Evolutionary conservation across 148 eudicot species (phyloP).

Genomic region (Silene uniflora): DNA sequence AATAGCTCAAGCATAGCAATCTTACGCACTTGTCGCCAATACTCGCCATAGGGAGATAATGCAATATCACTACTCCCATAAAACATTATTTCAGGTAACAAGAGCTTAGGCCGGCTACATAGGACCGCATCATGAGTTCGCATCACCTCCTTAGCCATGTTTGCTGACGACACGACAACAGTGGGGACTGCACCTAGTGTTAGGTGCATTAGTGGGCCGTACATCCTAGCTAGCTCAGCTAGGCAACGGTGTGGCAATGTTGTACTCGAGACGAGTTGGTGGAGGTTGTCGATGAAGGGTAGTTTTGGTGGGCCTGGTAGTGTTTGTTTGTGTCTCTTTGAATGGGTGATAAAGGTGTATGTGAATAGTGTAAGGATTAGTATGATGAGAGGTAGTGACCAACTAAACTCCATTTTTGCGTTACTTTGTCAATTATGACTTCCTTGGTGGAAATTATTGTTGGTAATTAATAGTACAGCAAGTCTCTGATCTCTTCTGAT

Average conservation of each 20-base stretch:
- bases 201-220: constrained; percentile 28
- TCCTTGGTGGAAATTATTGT: too few relatives aligned
- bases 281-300: constrained; percentile 23
- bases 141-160: constrained; percentile 24
- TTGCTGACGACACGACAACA: constrained; percentile 23
- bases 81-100: constrained; percentile 2
- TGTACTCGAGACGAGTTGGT: constrained; percentile 3
- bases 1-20: constrained; percentile 29
- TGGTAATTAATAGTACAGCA: too few relatives aligned
- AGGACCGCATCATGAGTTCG: constrained; percentile 23
- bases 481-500: too few relatives aligned
- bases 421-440: not conserved
- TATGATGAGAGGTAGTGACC: not conserved
- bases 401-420: not conserved
- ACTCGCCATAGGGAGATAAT: constrained; percentile 17
- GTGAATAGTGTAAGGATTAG: not conserved
- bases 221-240: not conserved
- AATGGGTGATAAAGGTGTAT: not conserved
- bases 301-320: constrained; percentile 25
- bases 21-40: constrained; percentile 20
- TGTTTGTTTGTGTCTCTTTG: not conserved
- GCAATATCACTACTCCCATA: constrained; percentile 19
- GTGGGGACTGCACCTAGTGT: constrained; percentile 22
- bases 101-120: constrained; percentile 16
- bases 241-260: constrained; percentile 25